phyloP scores from a whole-genome alignment of 2,329 filamentous ascomycete genomes.

The Verruconis gallopava region DNA sequence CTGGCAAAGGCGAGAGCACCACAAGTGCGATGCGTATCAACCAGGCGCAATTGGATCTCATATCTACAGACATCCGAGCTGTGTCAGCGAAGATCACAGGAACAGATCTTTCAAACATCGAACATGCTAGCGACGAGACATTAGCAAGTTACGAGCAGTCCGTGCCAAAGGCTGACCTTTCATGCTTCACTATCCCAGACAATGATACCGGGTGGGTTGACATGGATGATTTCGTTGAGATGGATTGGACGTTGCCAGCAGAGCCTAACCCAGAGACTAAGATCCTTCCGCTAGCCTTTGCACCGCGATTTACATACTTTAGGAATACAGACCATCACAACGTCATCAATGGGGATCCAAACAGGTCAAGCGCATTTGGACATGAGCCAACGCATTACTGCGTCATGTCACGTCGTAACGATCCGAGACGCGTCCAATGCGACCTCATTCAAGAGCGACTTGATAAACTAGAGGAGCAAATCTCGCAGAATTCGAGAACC shows the following conservation, averaged over 20 bases:
- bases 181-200: constrained; percentile 88
- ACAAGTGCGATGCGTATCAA: constrained; percentile 95
- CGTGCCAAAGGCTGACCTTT: constrained; percentile 47
- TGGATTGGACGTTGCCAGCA: constrained; percentile 89
- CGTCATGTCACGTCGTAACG: constrained; percentile 64
- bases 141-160: constrained; percentile 43
- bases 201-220: constrained; percentile 95
- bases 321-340: constrained; percentile 87
- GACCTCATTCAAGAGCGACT: constrained; percentile 74
- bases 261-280: constrained; percentile 86
- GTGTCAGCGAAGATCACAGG: constrained; percentile 82
- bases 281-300: constrained; percentile 82
- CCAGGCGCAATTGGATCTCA: constrained; percentile 81
- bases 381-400: constrained; percentile 89
- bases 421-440: constrained; percentile 77
- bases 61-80: constrained; percentile 82
- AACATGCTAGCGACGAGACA: constrained; percentile 50
- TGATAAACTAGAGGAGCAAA: constrained; percentile 63
- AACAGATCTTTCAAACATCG: constrained; percentile 63
- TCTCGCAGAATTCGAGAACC: constrained; percentile 57
- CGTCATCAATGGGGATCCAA: constrained; percentile 64
- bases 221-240: constrained; percentile 97
- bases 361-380: constrained; percentile 79
- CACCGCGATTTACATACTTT: constrained; percentile 95
- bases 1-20: constrained; percentile 52